Evolutionary conservation across 192 early-diverging fungal genomes (phyloP).

Genomic region (Linnemannia elongata): DNA sequence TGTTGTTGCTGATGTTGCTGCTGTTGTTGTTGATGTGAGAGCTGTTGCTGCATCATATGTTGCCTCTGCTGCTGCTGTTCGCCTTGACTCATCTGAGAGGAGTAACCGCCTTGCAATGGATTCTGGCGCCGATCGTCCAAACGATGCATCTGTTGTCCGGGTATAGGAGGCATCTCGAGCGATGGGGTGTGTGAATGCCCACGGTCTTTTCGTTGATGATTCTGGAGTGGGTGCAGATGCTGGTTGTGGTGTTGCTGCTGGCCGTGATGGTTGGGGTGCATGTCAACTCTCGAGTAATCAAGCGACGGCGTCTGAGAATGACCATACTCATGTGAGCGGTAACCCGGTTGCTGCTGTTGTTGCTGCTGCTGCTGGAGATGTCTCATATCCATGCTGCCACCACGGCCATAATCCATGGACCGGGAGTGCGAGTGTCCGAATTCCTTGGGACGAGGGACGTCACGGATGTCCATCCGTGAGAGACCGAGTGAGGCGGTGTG

Average conservation of each 20-base stretch:
- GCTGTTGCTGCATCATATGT: not conserved
- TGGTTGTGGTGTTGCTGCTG: not conserved
- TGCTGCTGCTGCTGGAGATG: not conserved
- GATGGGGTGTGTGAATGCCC: constrained; percentile 51
- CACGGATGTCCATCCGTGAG: constrained; percentile 33
- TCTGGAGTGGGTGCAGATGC: not conserved
- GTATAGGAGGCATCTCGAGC: constrained; percentile 50
- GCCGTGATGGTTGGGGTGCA: not conserved
- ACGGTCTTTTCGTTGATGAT: constrained; percentile 23
- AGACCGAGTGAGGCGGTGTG: constrained; percentile 26
- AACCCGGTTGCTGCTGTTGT: not conserved
- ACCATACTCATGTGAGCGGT: constrained; percentile 3
- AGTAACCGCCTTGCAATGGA: not conserved
- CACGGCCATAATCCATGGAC: constrained; percentile 22
- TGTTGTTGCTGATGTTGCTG: constrained; percentile 10
- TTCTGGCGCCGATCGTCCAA: constrained; percentile 31
- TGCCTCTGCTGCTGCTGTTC: not conserved
- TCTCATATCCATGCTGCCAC: not conserved
- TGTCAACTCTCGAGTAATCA: constrained; percentile 27
- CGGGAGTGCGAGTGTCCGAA: constrained; percentile 21
- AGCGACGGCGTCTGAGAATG: constrained; percentile 27
- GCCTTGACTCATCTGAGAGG: not conserved
- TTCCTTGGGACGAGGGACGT: constrained; percentile 1
- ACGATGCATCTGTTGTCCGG: constrained; percentile 47
- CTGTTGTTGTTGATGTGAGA: not conserved